Percentiles rank a stretch among this genome's conserved stretches.
phyloP scores from a whole-genome alignment of 2,329 filamentous ascomycete species.

The Hypoxylon sp. region DNA sequence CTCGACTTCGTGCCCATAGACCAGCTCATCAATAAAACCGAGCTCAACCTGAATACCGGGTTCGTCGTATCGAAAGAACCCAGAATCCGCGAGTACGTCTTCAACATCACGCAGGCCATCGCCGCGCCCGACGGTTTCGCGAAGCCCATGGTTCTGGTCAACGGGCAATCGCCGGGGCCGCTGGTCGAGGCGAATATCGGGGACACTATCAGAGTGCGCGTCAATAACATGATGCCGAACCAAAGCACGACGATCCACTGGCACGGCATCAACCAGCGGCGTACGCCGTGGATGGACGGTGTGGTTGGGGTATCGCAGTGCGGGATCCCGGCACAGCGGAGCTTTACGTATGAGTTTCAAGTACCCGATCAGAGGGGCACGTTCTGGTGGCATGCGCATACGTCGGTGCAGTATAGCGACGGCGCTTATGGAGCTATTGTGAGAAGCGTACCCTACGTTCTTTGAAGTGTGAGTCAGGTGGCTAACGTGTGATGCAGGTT shows the following conservation, averaged over 20 bases:
- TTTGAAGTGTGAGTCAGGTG: neutral
- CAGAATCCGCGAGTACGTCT: slow-evolving; percentile 48
- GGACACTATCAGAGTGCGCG: slow-evolving; percentile 56
- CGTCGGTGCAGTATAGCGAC: slow-evolving; percentile 70
- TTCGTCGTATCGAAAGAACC: slow-evolving; percentile 41
- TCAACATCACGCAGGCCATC: slow-evolving; percentile 50
- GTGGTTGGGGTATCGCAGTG: slow-evolving; percentile 71
- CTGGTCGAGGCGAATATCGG: slow-evolving; percentile 59
- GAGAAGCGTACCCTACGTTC: slow-evolving; percentile 33
- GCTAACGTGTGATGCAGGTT: slow-evolving; percentile 45
- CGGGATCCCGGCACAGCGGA: slow-evolving; percentile 65
- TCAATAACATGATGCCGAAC: slow-evolving; percentile 54
- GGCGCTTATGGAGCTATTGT: slow-evolving; percentile 72
- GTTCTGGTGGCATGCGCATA: slow-evolving; percentile 72
- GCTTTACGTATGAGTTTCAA: slow-evolving; percentile 71
- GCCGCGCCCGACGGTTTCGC: slow-evolving; percentile 53
- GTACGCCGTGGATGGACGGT: slow-evolving; percentile 75
- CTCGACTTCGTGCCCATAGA: slow-evolving; percentile 44
- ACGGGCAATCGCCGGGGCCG: slow-evolving; percentile 58
- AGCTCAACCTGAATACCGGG: slow-evolving; percentile 47
- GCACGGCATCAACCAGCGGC: slow-evolving; percentile 75
- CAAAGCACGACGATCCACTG: slow-evolving; percentile 71
- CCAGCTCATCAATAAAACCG: slow-evolving; percentile 45
- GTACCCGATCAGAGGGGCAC: slow-evolving; percentile 56
- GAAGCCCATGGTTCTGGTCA: slow-evolving; percentile 55